A percentile compares a stretch with the other conserved stretches of the same genome.
These are phyloP conservation scores for Sherardia arvensis DNA, from an alignment of 257 asterid genomes.

Conservation along the genomic window DNA sequence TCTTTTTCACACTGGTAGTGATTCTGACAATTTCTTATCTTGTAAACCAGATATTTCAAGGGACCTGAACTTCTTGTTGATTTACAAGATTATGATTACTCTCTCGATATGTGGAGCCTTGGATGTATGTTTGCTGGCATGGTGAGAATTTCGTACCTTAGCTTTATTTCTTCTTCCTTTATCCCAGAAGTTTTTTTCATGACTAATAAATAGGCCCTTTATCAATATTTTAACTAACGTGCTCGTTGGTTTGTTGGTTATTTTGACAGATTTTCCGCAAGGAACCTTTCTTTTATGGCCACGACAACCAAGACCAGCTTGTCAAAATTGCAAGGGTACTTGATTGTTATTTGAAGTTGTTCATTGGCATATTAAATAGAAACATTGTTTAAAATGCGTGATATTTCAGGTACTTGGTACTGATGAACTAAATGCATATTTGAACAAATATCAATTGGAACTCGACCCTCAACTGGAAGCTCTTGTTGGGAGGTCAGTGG, in stretches of 20 bases:
- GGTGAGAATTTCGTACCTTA: slow-evolving; percentile 43
- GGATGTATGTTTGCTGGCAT: slow-evolving; percentile 97
- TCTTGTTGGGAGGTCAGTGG: slow-evolving; percentile 77
- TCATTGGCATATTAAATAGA: background rate
- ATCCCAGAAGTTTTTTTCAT: background rate
- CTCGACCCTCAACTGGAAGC: slow-evolving; percentile 89
- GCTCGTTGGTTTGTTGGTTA: background rate
- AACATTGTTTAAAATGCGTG: background rate
- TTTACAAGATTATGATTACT: slow-evolving; percentile 73
- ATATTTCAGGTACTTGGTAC: slow-evolving; percentile 82
- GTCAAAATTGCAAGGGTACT: slow-evolving; percentile 89
- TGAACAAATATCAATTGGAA: slow-evolving; percentile 74
- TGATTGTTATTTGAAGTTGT: background rate
- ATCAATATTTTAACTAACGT: background rate
- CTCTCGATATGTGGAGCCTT: slow-evolving; percentile 82
- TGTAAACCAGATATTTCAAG: slow-evolving; percentile 34
- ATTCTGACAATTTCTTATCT: slow-evolving; percentile 10
- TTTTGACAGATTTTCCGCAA: slow-evolving; percentile 70
- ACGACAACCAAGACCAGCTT: slow-evolving; percentile 96
- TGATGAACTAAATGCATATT: slow-evolving; percentile 85
- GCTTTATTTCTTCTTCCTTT: background rate
- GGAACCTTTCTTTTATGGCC: slow-evolving; percentile 98
- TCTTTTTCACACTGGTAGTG: background rate
- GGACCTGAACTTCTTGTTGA: slow-evolving; percentile 71
- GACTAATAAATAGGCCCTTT: background rate